Evolutionary conservation across 371 early-diverging fungal species (phyloP).

Genomic region (Lichtheimia ramosa): DNA sequence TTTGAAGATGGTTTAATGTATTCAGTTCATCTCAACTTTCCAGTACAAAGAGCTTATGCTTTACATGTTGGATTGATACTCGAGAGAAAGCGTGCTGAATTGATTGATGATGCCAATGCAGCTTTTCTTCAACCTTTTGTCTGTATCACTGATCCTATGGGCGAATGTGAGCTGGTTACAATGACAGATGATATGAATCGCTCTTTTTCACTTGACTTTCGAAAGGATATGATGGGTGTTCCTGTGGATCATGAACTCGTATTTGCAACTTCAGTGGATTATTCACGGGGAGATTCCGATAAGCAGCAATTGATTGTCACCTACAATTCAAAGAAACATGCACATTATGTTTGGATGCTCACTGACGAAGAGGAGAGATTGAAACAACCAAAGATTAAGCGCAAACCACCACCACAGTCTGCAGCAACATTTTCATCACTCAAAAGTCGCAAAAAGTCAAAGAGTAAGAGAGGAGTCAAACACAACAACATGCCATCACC

Average conservation of each 20-base stretch:
- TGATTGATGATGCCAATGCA: constrained; percentile 5
- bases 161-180: constrained; percentile 10
- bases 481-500: constrained; percentile 3
- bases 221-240: background rate
- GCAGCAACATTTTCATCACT: background rate
- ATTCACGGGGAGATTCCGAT: background rate
- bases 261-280: constrained; percentile 7
- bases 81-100: constrained; percentile 9
- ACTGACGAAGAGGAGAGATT: constrained; percentile 2
- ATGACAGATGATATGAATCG: constrained; percentile 3
- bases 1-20: constrained; percentile 18
- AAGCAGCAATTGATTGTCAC: constrained; percentile 13
- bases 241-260: constrained; percentile 14
- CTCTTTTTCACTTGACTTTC: background rate
- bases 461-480: constrained; percentile 5
- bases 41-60: constrained; percentile 13
- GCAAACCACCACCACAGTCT: background rate
- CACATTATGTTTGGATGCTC: constrained; percentile 14
- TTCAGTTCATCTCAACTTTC: constrained; percentile 14
- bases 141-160: constrained; percentile 9
- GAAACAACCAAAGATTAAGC: constrained; percentile 1
- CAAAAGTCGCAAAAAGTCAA: background rate
- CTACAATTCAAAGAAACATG: constrained; percentile 4
- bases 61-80: constrained; percentile 17
- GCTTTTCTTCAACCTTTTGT: background rate